Conservation (phyloP, 1,139 yeast species). For the Debaryomycetaceae sp. region DNA sequence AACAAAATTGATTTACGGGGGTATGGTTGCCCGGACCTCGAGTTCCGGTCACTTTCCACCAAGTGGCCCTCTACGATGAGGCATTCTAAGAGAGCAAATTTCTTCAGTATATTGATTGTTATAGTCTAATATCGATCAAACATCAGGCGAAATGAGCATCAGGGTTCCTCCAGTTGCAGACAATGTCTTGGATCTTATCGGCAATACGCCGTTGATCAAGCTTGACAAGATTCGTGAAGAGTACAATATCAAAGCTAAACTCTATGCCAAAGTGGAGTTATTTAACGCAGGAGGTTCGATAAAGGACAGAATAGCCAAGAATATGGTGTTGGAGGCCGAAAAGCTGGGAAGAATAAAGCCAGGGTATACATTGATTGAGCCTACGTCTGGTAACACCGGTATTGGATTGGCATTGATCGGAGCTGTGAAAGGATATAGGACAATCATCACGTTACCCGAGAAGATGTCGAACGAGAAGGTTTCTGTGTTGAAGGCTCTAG, state of each 20-base stretch:
- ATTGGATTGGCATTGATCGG: conserved; percentile 86
- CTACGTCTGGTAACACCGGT: conserved; percentile 88
- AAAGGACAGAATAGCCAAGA: conserved; percentile 61
- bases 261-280: conserved; percentile 59
- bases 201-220: conserved; percentile 78
- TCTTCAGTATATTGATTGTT: too few species aligned
- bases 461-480: conserved; percentile 93
- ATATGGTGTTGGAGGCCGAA: conserved; percentile 84
- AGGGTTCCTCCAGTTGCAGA: conserved; percentile 34
- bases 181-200: conserved; percentile 61
- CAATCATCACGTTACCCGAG: conserved; percentile 86
- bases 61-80: too few species aligned
- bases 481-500: conserved; percentile 81
- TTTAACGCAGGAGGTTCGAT: conserved; percentile 73
- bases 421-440: conserved; percentile 83
- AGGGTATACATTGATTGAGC: conserved; percentile 83
- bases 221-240: conserved; percentile 77
- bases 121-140: background rate
- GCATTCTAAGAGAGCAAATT: too few species aligned
- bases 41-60: too few species aligned
- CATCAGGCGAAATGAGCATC: background rate
- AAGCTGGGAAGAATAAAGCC: conserved; percentile 76
- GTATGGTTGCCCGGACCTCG: too few species aligned
- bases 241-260: conserved; percentile 63
- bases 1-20: too few species aligned